Evolutionary conservation across 2,329 filamentous ascomycete species (phyloP).

Genomic region (Claviceps sp.): DNA sequence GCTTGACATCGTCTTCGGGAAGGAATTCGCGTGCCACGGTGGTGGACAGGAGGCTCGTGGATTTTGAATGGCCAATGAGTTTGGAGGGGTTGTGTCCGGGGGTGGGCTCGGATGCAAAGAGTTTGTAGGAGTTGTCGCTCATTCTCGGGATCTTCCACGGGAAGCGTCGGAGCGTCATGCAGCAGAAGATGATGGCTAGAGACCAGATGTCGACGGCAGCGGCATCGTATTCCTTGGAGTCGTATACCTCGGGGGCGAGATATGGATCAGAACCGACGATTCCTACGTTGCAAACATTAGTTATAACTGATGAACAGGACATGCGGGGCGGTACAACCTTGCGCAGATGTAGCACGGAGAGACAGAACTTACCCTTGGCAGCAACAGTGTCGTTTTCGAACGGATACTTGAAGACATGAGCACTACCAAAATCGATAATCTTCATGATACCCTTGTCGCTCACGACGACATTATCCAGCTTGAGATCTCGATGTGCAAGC

Average conservation of each 20-base stretch:
- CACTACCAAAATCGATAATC: conserved; percentile 96
- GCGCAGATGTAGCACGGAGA: background rate
- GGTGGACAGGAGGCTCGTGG: conserved; percentile 29
- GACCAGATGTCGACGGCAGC: conserved; percentile 96
- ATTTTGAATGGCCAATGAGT: conserved; percentile 32
- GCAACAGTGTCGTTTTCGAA: conserved; percentile 59
- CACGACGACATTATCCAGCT: conserved; percentile 95
- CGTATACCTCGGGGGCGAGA: conserved; percentile 91
- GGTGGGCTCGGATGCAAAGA: conserved; percentile 78
- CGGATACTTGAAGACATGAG: conserved; percentile 92
- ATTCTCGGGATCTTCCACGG: conserved; percentile 92
- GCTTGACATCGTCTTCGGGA: conserved; percentile 19
- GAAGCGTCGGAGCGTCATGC: conserved; percentile 90
- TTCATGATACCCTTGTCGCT: conserved; percentile 98
- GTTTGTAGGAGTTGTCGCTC: conserved; percentile 86
- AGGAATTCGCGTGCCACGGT: conserved; percentile 26
- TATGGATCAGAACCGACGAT: conserved; percentile 84
- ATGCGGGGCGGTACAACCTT: background rate
- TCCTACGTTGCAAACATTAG: conserved; percentile 23
- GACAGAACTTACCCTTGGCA: conserved; percentile 21
- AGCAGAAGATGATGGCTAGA: conserved; percentile 95
- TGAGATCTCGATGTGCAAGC: conserved; percentile 85
- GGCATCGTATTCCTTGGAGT: conserved; percentile 84
- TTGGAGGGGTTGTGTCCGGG: conserved; percentile 52
- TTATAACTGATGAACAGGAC: background rate